phyloP scores from a whole-genome alignment of 2,329 filamentous ascomycete species.

The Colletotrichum sp. region DNA sequence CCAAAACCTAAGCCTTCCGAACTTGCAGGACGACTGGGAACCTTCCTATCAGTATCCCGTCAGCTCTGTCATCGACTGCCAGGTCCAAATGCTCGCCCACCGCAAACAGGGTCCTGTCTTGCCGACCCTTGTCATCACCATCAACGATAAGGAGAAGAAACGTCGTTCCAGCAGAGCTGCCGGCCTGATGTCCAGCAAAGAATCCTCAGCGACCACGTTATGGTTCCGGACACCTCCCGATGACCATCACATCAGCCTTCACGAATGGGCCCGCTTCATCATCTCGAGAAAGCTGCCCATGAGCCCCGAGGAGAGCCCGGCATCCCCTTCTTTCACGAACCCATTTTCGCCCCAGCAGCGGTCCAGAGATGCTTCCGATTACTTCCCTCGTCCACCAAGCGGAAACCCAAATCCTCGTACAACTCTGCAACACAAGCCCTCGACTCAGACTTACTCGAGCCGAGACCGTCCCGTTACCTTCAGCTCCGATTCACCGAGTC shows the following conservation, averaged over 20 bases:
- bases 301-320: conserved; percentile 57
- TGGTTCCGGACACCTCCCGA: conserved; percentile 63
- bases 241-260: conserved; percentile 55
- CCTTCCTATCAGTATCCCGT: conserved; percentile 59
- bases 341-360: conserved; percentile 49
- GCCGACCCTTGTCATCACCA: conserved; percentile 63
- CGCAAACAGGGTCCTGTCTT: conserved; percentile 65
- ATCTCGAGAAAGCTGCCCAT: conserved; percentile 48
- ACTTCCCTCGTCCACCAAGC: conserved; percentile 48
- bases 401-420: conserved; percentile 41
- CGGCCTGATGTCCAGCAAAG: conserved; percentile 58
- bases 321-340: conserved; percentile 59
- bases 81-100: conserved; percentile 63
- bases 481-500: conserved; percentile 63
- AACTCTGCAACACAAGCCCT: conserved; percentile 52
- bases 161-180: conserved; percentile 68
- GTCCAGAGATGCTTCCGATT: conserved; percentile 45
- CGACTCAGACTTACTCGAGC: conserved; percentile 52
- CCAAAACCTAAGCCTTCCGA: conserved; percentile 17
- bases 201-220: conserved; percentile 52
- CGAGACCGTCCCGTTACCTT: conserved; percentile 57
- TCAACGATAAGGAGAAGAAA: conserved; percentile 67
- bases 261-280: conserved; percentile 65
- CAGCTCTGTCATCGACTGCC: conserved; percentile 58
- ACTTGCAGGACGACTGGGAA: conserved; percentile 55